Evolutionary conservation across 768 basidiomycete species (phyloP), one percentile per base, ranked within the genome.

Genomic region (Leccinum disarticulatum): DNA sequence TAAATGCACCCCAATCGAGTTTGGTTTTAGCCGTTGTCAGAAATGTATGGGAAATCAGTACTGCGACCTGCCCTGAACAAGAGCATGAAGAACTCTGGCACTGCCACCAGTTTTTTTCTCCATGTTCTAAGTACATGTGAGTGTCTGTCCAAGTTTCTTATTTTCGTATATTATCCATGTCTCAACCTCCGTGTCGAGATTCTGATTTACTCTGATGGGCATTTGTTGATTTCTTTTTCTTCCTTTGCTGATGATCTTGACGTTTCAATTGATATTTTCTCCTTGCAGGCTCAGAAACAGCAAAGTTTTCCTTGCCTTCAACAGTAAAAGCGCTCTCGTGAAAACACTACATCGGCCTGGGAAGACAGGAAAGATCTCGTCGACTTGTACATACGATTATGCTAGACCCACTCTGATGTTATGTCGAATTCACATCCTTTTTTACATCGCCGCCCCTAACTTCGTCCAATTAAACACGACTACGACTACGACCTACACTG

Each of bases 161-260:
- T 22, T 22, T 25, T 17, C n/a, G n/a, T 33, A n/a, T 10, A 28
- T 70, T 70, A 70, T 70, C 69, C 69, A 69, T 70, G 69, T 70
- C 69, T 70, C 70, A 70, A 70, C 63, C 43, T 33, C 27, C 47
- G 51, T 70, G 69, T 70, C 69, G 69, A 70, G 61, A 62, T 53
- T 43, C 10, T 3, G 7, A 10, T 11, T 28, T 52, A 19, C 11
- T 59, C 57, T 57, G 57, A 64, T 10, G 3, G 7, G 22, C 17
- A n/a, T 28, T 8, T 8, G 0, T 14, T 27, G 25, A 9, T 50
- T n/a, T 1, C 17, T 11, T 35, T 19, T 19, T 43, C 31, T 13
- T 28, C 19, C 25, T 25, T 25, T 25, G 8, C 25, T 49, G 25
- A 48, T 15, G 25, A 43, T 19, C 43, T 43, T 43, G 43, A 19